These are phyloP conservation scores for Cutaneotrichosporon cutaneum DNA, from an alignment of 1,284 basidiomycete genomes.

Conservation along the genomic window DNA sequence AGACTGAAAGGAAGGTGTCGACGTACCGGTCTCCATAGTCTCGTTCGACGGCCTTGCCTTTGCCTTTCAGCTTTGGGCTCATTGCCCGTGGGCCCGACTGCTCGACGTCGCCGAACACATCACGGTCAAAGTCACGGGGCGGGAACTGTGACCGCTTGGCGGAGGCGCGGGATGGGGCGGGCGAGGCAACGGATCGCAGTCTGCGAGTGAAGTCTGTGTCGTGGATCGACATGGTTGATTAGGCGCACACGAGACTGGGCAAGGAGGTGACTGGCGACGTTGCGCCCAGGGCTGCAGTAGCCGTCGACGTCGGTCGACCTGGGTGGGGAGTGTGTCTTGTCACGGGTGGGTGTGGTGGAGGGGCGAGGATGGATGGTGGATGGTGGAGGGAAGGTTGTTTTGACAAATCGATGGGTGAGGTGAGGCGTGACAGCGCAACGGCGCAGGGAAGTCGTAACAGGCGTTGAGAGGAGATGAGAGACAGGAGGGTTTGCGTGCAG, in stretches of 20 bases:
- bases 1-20: neutral
- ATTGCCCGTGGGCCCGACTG: slow-evolving; percentile 25
- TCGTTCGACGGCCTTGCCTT: slow-evolving; percentile 40
- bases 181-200: slow-evolving; percentile 28
- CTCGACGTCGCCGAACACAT: slow-evolving; percentile 42
- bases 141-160: slow-evolving; percentile 8
- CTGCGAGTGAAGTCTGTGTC: slow-evolving; percentile 44
- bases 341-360: neutral
- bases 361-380: neutral
- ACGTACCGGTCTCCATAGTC: slow-evolving; percentile 54
- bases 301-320: neutral
- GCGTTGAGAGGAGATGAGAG: neutral
- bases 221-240: slow-evolving; percentile 29
- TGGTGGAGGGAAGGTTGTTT: slow-evolving; percentile 5
- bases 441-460: neutral
- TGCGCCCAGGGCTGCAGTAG: neutral
- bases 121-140: slow-evolving; percentile 12
- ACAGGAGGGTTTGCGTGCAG: neutral
- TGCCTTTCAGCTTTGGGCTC: slow-evolving; percentile 26
- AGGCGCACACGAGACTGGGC: slow-evolving; percentile 14
- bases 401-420: neutral
- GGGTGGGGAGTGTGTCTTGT: neutral
- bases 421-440: neutral
- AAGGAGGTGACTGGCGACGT: neutral
- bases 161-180: slow-evolving; percentile 21